Base-by-base conservation (phyloP, 1,284 basidiomycete genomes). In the Anthracocystis walkeri region DNA sequence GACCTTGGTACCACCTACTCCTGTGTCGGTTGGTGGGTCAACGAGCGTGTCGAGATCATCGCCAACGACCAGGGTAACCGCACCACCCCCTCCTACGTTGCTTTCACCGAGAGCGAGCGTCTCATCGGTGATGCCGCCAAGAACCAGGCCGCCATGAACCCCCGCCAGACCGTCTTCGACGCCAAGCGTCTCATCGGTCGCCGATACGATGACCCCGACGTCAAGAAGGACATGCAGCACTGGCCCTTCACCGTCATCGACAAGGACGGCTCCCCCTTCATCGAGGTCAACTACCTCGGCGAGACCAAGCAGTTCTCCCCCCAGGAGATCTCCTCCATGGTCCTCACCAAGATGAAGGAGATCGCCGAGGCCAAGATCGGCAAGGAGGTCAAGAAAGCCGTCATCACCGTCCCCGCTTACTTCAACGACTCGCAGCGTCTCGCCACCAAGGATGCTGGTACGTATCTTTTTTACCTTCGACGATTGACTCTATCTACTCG, bases 71-170 rank as follows among this genome's bases (percentile, higher is more conserved):
- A 85, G 92, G 96, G 95, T 86, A 98, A 98, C 91, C 91, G 96
- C 82, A 97, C 96, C 83, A 98, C 96, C 65, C 96, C 96, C 65
- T 99, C 96, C 81, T 98, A 98, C 88, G 96, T 98, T 87, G 94
- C 96, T 82, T 98, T 99, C 90, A 95, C 94, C 80, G 88, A 93
- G 75, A 93, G 93, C 87, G 96, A 99, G 90, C 95, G 96, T 89
- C 89, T 99, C 87, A 98, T 98, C 85, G 96, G 95, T 87, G 96
- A 98, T 90, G 85, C 85, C 53, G 86, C 86, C 76, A 86, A 87
- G 86, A 86, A 84, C 81, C 85, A 87, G 84, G 94, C 94, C 82
- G 96, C 95, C 79, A 98, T 98, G 90, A 98, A 98, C 88, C 86
- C 86, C 92, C 94, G 89, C 91, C 92, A 81, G 93, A 95, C 85